A percentile compares a stretch with the other conserved stretches of the same genome.
Conservation (phyloP, 805 yeast genomes). For the Millerozyma acaciae region DNA sequence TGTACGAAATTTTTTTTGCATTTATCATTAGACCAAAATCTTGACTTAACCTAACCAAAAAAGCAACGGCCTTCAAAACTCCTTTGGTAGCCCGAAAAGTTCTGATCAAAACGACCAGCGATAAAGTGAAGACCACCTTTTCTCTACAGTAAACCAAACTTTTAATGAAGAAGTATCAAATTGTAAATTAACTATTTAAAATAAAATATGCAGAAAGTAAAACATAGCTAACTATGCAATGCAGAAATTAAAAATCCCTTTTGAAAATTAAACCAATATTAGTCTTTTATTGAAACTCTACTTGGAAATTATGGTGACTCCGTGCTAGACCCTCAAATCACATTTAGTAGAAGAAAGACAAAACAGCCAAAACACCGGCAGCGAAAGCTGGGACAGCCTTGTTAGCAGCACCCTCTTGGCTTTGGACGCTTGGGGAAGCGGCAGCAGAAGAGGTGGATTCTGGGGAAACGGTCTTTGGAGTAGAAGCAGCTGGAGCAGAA, state of each 20-base stretch:
- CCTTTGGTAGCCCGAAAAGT: no score
- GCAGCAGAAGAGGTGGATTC: constrained; percentile 13
- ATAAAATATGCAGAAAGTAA: no score
- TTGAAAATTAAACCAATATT: constrained; percentile 2
- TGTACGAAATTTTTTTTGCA: no score
- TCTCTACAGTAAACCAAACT: no score
- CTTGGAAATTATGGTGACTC: background rate
- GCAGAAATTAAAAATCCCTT: no score
- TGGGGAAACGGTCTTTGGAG: constrained; percentile 15
- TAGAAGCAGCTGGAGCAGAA: constrained; percentile 10
- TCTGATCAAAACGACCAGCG: no score
- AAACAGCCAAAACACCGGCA: constrained; percentile 24
- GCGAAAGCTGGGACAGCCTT: constrained; percentile 14
- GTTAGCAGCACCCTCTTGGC: constrained; percentile 12
- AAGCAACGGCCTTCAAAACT: no score
- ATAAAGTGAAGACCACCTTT: no score
- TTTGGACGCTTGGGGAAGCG: constrained; percentile 12
- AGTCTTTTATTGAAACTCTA: background rate
- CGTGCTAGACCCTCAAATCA: background rate
- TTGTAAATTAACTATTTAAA: background rate
- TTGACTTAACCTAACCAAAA: background rate
- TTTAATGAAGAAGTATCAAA: constrained; percentile 3
- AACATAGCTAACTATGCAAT: no score
- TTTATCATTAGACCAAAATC: no score
- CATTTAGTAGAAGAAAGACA: constrained; percentile 10